A percentile compares a stretch with the other conserved stretches of the same genome.
phyloP scores from a whole-genome alignment of 495 filamentous ascomycete genomes.

The Xylaria castorea region DNA sequence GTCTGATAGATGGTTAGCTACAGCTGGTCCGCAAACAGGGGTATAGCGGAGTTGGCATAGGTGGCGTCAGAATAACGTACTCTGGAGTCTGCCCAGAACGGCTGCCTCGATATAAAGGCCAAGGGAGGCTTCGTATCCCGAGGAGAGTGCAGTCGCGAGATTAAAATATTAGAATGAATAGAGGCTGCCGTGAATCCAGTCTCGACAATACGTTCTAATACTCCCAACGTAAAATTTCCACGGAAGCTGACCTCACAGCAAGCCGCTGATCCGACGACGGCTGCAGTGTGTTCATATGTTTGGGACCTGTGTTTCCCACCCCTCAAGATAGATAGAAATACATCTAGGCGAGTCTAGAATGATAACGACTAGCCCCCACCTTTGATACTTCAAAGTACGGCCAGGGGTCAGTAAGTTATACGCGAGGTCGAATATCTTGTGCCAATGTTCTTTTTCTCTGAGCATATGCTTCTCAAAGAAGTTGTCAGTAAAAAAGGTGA shows the following conservation, averaged over 20 bases:
- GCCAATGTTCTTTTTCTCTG: background rate
- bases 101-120: background rate
- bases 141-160: background rate
- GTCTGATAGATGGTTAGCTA: conserved; percentile 3
- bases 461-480: background rate
- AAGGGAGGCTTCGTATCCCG: background rate
- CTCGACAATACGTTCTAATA: background rate
- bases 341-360: background rate
- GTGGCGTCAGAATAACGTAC: background rate
- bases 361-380: conserved; percentile 3
- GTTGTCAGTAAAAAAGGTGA: background rate
- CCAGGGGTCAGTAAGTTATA: background rate
- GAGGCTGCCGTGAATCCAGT: background rate
- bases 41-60: background rate
- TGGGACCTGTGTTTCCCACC: background rate
- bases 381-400: background rate
- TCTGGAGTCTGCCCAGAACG: background rate
- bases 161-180: background rate
- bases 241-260: background rate
- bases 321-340: conserved; percentile 9
- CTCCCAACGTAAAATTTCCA: background rate
- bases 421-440: background rate
- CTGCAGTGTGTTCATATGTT: background rate
- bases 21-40: background rate
- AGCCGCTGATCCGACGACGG: background rate